phyloP scores from a whole-genome alignment of 2,329 filamentous ascomycete genomes.

The Arthrinium phaeospermum region DNA sequence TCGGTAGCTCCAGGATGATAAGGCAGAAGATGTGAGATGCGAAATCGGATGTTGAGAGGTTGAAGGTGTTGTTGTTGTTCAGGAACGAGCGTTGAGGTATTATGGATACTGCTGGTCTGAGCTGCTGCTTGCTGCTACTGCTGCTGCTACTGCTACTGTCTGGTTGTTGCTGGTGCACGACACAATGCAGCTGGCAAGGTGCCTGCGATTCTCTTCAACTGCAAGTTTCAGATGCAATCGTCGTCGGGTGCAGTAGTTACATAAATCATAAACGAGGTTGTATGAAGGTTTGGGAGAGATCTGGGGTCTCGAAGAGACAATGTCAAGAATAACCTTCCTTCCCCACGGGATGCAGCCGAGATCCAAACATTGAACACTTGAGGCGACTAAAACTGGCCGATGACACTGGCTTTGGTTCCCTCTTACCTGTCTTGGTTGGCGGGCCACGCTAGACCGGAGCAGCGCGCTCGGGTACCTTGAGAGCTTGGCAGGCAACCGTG shows the following conservation, averaged over 20 bases:
- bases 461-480: not conserved
- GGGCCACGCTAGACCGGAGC: conserved; percentile 12
- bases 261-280: not conserved
- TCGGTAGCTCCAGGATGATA: not conserved
- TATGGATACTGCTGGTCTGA: not conserved
- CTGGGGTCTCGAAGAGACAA: not conserved
- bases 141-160: not conserved
- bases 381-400: conserved; percentile 2
- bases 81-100: conserved; percentile 11
- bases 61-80: not conserved
- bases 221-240: conserved; percentile 1
- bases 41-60: not conserved
- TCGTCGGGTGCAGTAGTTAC: not conserved
- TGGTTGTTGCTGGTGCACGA: not conserved
- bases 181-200: conserved; percentile 12
- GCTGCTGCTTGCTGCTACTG: not conserved
- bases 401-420: conserved; percentile 4
- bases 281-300: not conserved
- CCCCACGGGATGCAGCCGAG: conserved; percentile 14
- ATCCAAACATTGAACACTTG: conserved; percentile 10
- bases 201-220: not conserved
- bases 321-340: conserved; percentile 2
- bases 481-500: not conserved
- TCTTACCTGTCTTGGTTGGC: conserved; percentile 9
- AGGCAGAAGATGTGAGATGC: not conserved